A percentile compares a stretch with the other conserved stretches of the same genome.
Evolutionary conservation across 495 filamentous ascomycete genomes (phyloP).

Genomic region (Alectoria sarmentosa): DNA sequence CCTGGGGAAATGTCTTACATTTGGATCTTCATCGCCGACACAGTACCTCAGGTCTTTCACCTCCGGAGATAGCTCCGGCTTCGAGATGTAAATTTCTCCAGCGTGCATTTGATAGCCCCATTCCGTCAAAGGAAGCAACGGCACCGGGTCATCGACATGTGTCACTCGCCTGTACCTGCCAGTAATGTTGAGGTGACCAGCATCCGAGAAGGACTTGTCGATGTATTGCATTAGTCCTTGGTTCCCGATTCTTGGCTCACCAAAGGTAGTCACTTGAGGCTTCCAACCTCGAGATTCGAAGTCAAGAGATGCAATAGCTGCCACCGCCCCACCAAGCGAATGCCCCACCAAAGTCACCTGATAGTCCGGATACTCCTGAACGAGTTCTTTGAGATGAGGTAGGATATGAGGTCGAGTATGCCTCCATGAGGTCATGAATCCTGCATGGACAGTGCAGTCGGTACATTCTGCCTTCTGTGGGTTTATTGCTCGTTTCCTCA

Average conservation of each 20-base stretch:
- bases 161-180: constrained; percentile 69
- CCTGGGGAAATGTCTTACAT: too few relatives aligned
- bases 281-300: constrained; percentile 59
- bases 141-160: constrained; percentile 81
- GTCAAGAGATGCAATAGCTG: constrained; percentile 78
- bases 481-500: constrained; percentile 19
- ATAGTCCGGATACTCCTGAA: constrained; percentile 59
- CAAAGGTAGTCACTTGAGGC: constrained; percentile 80
- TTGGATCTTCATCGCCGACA: constrained; percentile 57
- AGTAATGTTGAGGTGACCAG: constrained; percentile 26
- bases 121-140: constrained; percentile 72
- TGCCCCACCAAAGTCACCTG: constrained; percentile 76
- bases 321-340: constrained; percentile 87
- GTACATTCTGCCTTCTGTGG: constrained; percentile 46
- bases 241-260: constrained; percentile 85
- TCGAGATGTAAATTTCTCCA: constrained; percentile 80
- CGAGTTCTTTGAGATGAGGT: constrained; percentile 47
- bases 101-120: constrained; percentile 84
- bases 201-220: constrained; percentile 50
- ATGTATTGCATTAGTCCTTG: constrained; percentile 58
- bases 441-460: constrained; percentile 87
- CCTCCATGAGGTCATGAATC: constrained; percentile 79
- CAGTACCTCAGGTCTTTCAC: constrained; percentile 64
- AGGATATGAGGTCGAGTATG: constrained; percentile 60
- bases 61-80: constrained; percentile 56